Conservation (phyloP, 306 rosid genomes). For the Sophora flavescens region DNA sequence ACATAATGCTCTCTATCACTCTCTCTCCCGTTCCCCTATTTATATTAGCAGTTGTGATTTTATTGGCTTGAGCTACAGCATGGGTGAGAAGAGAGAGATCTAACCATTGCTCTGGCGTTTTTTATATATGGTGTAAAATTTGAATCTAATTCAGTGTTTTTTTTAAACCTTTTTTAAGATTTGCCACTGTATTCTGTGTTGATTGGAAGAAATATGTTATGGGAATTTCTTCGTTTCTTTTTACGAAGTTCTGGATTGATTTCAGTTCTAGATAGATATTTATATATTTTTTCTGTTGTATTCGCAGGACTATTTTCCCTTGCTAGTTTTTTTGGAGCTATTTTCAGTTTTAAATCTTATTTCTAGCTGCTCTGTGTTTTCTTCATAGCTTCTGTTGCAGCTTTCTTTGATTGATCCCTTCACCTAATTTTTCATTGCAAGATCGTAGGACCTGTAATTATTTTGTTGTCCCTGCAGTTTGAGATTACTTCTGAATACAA, state of each 20-base stretch:
- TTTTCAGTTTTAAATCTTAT: slow-evolving; percentile 25
- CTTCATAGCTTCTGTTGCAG: neutral
- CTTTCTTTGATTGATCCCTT: slow-evolving; percentile 27
- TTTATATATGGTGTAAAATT: neutral
- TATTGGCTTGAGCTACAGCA: slow-evolving; percentile 19
- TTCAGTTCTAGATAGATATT: neutral
- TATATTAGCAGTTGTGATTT: neutral
- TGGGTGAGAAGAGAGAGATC: slow-evolving; percentile 15
- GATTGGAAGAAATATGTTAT: neutral
- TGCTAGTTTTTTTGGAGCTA: neutral
- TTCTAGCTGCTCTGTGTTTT: neutral
- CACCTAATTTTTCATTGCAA: slow-evolving; percentile 19
- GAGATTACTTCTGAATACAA: slow-evolving; percentile 69
- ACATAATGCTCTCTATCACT: neutral
- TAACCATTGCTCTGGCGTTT: slow-evolving; percentile 8
- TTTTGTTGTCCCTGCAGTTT: slow-evolving; percentile 56
- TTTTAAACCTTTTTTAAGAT: neutral
- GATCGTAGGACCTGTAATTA: slow-evolving; percentile 34
- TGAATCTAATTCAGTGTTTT: neutral
- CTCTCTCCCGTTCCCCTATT: neutral
- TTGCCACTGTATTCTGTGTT: neutral
- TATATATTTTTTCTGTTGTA: neutral
- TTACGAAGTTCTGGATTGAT: neutral
- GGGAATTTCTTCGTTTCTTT: neutral
- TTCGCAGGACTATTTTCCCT: neutral